These are phyloP conservation scores for Symbiodinium pilosum DNA, from an alignment of 73 alveolate genomes.

Conservation along the genomic window DNA sequence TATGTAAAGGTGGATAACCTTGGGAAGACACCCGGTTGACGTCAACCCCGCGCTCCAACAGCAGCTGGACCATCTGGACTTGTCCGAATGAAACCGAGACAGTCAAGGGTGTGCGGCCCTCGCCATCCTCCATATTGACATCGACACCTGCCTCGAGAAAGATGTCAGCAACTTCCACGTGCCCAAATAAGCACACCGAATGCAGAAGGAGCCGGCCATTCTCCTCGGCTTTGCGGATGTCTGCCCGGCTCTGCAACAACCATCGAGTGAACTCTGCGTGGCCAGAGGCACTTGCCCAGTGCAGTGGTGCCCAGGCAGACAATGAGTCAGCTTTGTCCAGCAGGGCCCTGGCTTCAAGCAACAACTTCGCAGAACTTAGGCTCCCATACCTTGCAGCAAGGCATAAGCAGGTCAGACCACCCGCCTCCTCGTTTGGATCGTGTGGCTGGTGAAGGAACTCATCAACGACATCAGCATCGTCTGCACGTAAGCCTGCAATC, in stretches of 20 bases:
- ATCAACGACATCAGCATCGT: no score
- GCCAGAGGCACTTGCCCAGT: background rate
- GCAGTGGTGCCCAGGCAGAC: conserved; percentile 21
- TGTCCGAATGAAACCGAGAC: background rate
- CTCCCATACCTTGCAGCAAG: background rate
- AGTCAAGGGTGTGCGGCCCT: background rate
- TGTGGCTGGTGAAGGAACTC: no score
- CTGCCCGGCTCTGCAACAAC: background rate
- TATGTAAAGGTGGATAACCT: background rate
- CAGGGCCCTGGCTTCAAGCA: conserved; percentile 11
- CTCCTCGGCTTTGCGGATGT: no score
- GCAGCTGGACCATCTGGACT: background rate
- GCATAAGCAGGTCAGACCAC: no score
- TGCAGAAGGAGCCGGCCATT: background rate
- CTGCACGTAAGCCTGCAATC: no score
- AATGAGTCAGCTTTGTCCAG: background rate
- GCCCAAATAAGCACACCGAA: background rate
- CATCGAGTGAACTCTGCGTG: background rate
- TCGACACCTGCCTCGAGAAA: background rate
- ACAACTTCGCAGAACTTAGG: background rate
- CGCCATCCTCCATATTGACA: background rate
- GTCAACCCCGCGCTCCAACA: background rate
- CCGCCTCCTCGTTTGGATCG: no score
- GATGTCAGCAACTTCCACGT: background rate
- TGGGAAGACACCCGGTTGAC: background rate